Percentiles rank a stretch among this genome's conserved stretches.
Evolutionary conservation across 192 early-diverging fungal genomes (phyloP).

Genomic region (Mortierella antarctica): DNA sequence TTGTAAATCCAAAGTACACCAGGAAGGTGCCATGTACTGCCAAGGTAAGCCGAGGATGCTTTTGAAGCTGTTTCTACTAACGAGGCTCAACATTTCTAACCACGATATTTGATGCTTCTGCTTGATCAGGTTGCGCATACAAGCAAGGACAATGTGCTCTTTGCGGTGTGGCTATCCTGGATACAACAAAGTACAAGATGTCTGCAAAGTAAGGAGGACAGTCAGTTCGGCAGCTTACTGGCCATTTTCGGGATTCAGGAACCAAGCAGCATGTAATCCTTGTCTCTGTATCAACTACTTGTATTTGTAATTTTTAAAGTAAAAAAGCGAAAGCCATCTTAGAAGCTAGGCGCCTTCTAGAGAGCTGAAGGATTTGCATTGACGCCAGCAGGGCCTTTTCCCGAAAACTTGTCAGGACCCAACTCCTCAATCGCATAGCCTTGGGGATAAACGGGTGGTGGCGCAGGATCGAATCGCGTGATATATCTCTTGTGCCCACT

Average conservation of each 20-base stretch:
- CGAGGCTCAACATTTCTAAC: neutral
- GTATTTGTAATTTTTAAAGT: neutral
- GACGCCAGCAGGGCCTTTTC: neutral
- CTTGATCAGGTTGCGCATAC: slow-evolving; percentile 62
- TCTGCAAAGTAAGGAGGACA: slow-evolving; percentile 56
- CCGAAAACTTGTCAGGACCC: slow-evolving; percentile 33
- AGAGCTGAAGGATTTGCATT: neutral
- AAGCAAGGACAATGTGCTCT: slow-evolving; percentile 73
- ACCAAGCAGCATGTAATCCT: neutral
- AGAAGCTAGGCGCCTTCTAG: neutral
- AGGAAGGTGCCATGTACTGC: slow-evolving; percentile 70
- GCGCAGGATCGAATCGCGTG: slow-evolving; percentile 1
- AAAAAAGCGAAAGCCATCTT: neutral
- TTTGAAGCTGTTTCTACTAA: neutral
- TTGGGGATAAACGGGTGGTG: slow-evolving; percentile 21
- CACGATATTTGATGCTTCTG: neutral
- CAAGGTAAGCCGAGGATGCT: slow-evolving; percentile 60
- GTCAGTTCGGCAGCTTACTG: neutral
- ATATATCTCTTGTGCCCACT: slow-evolving; percentile 6
- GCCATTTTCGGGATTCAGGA: neutral
- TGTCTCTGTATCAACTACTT: neutral
- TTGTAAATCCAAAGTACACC: slow-evolving; percentile 69
- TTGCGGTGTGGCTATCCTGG: slow-evolving; percentile 69
- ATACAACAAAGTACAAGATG: slow-evolving; percentile 68
- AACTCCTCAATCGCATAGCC: slow-evolving; percentile 50